Base-by-base conservation (phyloP, 345 rosid species). In the Moricandia arvensis region DNA sequence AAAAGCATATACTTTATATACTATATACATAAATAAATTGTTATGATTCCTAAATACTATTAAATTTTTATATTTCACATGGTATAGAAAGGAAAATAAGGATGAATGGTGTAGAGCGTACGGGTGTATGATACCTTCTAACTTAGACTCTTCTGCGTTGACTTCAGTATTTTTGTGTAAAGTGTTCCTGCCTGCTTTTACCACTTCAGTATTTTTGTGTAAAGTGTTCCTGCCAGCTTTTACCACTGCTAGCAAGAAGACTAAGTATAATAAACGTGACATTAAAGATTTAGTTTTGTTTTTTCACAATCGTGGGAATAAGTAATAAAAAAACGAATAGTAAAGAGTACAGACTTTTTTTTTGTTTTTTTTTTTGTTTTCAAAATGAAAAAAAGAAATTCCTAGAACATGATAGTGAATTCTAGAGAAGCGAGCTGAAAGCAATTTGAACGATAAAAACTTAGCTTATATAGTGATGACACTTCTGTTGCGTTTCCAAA, bases 221-320 rank as follows among this genome's bases (percentile, higher is more conserved):
- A 69, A 57, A 8, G 24, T 69, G 35, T 35, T 57, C 37, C 73
- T 69, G 37, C 26, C 24, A 57, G 54, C 53, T 57, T 55, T 21
- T 15, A 57, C 74, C 10, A 69, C 38, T 59, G 63, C 55, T 58
- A 69, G 65, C 64, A 69, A 58, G 27, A 58, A 69, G 27, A 38
- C 29, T 8, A 58, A 15, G 35, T 27, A 38, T 43, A 38, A 55
- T 21, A 69, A 38, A 69, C 26, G 26, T 38, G 65, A 58, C 74
- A 69, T 69, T 59, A n/a, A 1, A 54, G n/a, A 55, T 6, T 11
- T 6, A 13, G 2, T 13, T 54, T 45, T 21, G 27, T 53, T 34
- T 45, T 34, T 2, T 49, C 41, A 8, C 11, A 11, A 45, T 9
- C 7, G 9, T 38, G 26, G 33, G 34, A 47, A 27, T 26, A 26